Conservation (phyloP, 2,329 filamentous ascomycete species). For the Pseudopyricularia javanii region DNA sequence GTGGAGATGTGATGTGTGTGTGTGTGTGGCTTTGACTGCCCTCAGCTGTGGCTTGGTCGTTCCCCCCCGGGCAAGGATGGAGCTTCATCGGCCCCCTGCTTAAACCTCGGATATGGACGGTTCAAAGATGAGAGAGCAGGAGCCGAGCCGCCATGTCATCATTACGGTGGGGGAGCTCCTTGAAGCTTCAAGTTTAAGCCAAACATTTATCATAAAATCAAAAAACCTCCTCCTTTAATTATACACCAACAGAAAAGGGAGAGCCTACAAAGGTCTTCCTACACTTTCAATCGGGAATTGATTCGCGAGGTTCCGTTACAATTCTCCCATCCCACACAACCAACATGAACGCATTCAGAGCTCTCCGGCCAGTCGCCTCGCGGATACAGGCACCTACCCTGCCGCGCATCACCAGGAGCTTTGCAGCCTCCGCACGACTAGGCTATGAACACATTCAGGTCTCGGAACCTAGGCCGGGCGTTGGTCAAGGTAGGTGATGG, state of each 20-base stretch:
- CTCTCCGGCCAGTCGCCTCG: constrained; percentile 47
- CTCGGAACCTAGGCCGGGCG: constrained; percentile 74
- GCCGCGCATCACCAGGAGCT: constrained; percentile 40
- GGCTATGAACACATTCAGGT: constrained; percentile 74
- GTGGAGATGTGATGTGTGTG: no score
- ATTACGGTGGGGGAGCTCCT: background rate
- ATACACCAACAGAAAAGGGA: no score
- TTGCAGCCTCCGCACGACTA: constrained; percentile 30
- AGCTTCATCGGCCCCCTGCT: no score
- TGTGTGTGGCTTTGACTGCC: no score
- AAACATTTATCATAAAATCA: no score
- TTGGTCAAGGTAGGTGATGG: constrained; percentile 61
- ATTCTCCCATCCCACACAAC: background rate
- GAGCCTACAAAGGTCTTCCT: no score
- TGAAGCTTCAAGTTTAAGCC: no score
- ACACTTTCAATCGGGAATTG: no score
- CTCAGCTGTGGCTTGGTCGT: no score
- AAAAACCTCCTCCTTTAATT: no score
- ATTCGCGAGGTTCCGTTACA: background rate
- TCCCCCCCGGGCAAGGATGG: no score
- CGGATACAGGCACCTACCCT: constrained; percentile 45
- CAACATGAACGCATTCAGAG: constrained; percentile 41
- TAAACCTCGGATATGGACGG: constrained; percentile 9
- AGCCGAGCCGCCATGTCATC: background rate
- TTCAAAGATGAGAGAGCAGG: constrained; percentile 4